These are phyloP conservation scores for Aspergillus hiratsukae DNA, from an alignment of 2,329 filamentous ascomycete genomes.

Conservation along the genomic window DNA sequence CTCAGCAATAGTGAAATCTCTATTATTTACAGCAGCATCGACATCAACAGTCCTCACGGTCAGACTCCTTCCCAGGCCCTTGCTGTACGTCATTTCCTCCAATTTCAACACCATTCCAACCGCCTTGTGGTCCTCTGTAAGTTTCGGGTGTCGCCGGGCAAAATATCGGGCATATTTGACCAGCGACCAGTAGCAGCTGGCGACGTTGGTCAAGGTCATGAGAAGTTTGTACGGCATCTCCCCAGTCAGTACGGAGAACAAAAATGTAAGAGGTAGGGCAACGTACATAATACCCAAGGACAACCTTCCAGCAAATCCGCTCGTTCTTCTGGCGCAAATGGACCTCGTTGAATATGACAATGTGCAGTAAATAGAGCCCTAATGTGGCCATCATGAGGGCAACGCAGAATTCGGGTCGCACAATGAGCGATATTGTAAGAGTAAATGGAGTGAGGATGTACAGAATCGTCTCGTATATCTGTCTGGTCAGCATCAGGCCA, in stretches of 20 bases:
- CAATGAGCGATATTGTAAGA: slow-evolving; percentile 43
- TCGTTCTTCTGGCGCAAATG: slow-evolving; percentile 45
- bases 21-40: not conserved
- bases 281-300: slow-evolving; percentile 38
- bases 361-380: slow-evolving; percentile 42
- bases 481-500: not conserved
- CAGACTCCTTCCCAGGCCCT: slow-evolving; percentile 6
- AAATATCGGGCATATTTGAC: slow-evolving; percentile 47
- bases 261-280: not conserved
- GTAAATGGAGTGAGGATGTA: slow-evolving; percentile 45
- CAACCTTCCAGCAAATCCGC: slow-evolving; percentile 36
- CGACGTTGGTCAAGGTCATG: slow-evolving; percentile 44
- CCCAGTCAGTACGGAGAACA: no score
- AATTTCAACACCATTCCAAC: slow-evolving; percentile 27
- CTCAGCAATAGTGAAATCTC: not conserved
- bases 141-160: slow-evolving; percentile 44
- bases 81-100: slow-evolving; percentile 8
- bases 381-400: slow-evolving; percentile 36
- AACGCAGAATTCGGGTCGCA: slow-evolving; percentile 39
- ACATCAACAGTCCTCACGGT: slow-evolving; percentile 6
- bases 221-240: slow-evolving; percentile 41
- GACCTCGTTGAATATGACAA: slow-evolving; percentile 47
- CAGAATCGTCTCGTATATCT: slow-evolving; percentile 45
- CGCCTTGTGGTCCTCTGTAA: slow-evolving; percentile 46
- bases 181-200: slow-evolving; percentile 38